A percentile compares a stretch with the other conserved stretches of the same genome.
Conservation (phyloP, 176 grass and related monocot genomes). For the Raddia distichophylla region DNA sequence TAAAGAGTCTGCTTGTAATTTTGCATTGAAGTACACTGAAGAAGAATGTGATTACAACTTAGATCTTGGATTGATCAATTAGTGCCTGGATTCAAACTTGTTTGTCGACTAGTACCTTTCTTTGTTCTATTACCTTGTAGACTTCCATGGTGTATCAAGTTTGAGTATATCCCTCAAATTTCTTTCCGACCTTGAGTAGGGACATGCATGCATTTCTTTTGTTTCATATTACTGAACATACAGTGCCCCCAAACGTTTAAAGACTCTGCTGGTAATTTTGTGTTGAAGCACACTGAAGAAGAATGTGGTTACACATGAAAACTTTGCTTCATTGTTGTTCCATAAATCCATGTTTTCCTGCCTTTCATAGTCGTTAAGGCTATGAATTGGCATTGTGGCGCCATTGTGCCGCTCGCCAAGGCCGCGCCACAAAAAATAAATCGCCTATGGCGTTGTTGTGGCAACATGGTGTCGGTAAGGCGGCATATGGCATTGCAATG, state of each 20-base stretch:
- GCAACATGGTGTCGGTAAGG: too few relatives aligned
- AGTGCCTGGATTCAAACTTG: background rate
- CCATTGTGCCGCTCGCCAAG: too few relatives aligned
- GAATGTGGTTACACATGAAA: slow-evolving; percentile 12
- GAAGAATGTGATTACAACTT: too few relatives aligned
- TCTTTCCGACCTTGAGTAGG: background rate
- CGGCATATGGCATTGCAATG: too few relatives aligned
- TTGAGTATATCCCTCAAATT: background rate
- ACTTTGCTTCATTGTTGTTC: background rate
- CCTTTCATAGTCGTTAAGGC: background rate
- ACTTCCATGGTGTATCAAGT: background rate
- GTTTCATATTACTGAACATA: background rate
- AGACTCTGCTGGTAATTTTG: background rate
- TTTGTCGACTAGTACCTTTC: background rate
- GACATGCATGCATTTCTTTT: background rate
- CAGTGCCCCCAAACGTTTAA: background rate
- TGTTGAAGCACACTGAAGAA: background rate
- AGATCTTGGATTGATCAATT: background rate
- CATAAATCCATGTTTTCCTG: background rate
- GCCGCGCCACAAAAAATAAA: too few relatives aligned
- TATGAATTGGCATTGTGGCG: too few relatives aligned
- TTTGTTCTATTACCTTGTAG: background rate
- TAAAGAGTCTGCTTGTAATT: too few relatives aligned
- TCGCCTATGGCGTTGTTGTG: too few relatives aligned
- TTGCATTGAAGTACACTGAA: too few relatives aligned